These are phyloP conservation scores for Coelastrella sp. DNA, from an alignment of 139 green algal genomes.

Conservation along the genomic window DNA sequence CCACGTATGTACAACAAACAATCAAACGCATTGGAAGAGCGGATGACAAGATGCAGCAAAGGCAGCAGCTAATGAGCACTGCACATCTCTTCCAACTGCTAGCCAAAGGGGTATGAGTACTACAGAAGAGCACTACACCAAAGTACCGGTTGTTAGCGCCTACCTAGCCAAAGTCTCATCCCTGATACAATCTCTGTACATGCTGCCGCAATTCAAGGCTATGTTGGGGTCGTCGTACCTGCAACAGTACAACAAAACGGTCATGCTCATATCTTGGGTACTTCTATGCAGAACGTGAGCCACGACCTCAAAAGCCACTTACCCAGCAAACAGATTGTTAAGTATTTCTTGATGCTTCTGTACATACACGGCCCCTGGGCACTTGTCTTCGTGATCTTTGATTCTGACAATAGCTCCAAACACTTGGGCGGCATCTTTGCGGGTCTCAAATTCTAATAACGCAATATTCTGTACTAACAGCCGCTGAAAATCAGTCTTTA, in stretches of 20 bases:
- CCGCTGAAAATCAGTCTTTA: slow-evolving; percentile 66
- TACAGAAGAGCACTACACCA: not conserved
- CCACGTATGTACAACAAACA: no score
- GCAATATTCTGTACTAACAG: slow-evolving; percentile 74
- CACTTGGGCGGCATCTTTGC: slow-evolving; percentile 86
- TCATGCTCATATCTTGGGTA: no score
- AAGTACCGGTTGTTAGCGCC: not conserved
- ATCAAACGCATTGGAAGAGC: no score
- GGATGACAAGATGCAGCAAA: no score
- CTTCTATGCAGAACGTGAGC: no score
- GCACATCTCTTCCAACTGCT: no score
- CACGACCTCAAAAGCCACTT: no score
- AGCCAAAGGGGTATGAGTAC: no score
- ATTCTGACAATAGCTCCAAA: slow-evolving; percentile 83
- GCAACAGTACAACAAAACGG: no score
- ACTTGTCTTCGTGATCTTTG: slow-evolving; percentile 61
- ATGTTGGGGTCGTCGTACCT: slow-evolving; percentile 82
- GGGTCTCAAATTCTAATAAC: slow-evolving; percentile 87
- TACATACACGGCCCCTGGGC: slow-evolving; percentile 79
- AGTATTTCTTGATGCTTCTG: slow-evolving; percentile 72
- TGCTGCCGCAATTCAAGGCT: slow-evolving; percentile 86
- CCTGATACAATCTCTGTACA: slow-evolving; percentile 89
- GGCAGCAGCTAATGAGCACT: no score
- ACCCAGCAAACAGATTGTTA: slow-evolving; percentile 79
- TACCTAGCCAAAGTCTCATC: slow-evolving; percentile 75